Evolutionary conservation across 257 asterid genomes (phyloP), one percentile per base, ranked within the genome.

Genomic region (Sherardia arvensis): DNA sequence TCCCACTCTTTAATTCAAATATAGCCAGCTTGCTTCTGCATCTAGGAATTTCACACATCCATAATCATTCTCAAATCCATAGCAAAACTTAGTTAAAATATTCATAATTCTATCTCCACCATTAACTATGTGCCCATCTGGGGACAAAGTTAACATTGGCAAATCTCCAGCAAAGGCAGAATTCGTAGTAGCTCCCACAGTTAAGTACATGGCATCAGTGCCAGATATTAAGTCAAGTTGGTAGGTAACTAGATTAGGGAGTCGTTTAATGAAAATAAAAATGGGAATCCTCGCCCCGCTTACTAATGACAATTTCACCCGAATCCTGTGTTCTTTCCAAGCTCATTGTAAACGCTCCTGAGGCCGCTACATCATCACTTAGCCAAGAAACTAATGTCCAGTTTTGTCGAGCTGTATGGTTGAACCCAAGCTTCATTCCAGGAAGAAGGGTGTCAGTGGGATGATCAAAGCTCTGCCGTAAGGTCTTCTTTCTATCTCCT

Each of bases 401-500:
- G 5, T 73, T 76, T 53, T 70, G 58, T 25, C 69, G 70, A 12
- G 83, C 72, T 20, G 74, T 67, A 43, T 15, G 77, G 58, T 87
- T 71, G 51, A 70, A 48, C 1, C 90, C 66, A 43, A 40, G 56
- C 74, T 62, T 84, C 90, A 84, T 88, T 22, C 78, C 79, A 20
- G 91, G 81, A 1, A 88, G 77, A 69, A 88, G 81, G 0, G 76
- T 74, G 29, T 75, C 71, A 0, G 85, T 83, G 6, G 94, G 94
- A 75, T 79, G 68, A 70, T 85, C 91, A 27, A 77, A 81, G 58
- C 94, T 87, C 32, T 87, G 78, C 84, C 84, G 78, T 27, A 78
- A 30, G 10, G 32, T 38, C 36, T 15, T 25, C 18, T 61, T 66
- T 15, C 14, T 29, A 0, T 55, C 62, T 28, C 51, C 61, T 11